These are phyloP conservation scores for Fraxinus floribunda DNA, from an alignment of 305 asterid species.

Conservation along the genomic window DNA sequence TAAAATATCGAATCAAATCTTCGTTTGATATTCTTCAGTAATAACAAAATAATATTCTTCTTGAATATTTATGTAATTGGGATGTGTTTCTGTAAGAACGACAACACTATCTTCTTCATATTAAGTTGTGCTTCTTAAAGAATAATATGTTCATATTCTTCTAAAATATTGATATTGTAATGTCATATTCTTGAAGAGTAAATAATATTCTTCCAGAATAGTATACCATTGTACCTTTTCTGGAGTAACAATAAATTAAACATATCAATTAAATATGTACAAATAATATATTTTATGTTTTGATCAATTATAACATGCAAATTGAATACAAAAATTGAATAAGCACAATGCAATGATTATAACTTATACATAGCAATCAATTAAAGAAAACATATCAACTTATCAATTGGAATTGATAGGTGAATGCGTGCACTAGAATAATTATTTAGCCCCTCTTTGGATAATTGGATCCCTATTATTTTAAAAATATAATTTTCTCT, in stretches of 20 bases:
- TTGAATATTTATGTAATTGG: not conserved
- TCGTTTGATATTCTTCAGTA: not conserved
- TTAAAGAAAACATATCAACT: not conserved
- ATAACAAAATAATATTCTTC: too few relatives aligned
- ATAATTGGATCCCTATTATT: too few relatives aligned
- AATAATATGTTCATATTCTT: not conserved
- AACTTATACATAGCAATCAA: too few relatives aligned
- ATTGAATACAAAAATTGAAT: not conserved
- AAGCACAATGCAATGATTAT: not conserved
- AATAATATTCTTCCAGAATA: too few relatives aligned
- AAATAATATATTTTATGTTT: not conserved
- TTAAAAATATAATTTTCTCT: too few relatives aligned
- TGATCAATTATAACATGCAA: not conserved
- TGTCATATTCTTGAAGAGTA: too few relatives aligned
- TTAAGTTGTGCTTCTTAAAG: not conserved
- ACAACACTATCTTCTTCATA: not conserved
- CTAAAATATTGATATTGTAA: too few relatives aligned
- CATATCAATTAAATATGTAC: not conserved
- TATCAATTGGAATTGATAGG: not conserved
- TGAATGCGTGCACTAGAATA: not conserved
- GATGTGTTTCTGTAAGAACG: not conserved
- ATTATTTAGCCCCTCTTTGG: too few relatives aligned
- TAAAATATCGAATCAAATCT: too few relatives aligned
- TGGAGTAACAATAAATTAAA: not conserved
- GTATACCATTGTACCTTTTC: not conserved